Conservation (phyloP, 148 eudicot species). For the Arbutus unedo region DNA sequence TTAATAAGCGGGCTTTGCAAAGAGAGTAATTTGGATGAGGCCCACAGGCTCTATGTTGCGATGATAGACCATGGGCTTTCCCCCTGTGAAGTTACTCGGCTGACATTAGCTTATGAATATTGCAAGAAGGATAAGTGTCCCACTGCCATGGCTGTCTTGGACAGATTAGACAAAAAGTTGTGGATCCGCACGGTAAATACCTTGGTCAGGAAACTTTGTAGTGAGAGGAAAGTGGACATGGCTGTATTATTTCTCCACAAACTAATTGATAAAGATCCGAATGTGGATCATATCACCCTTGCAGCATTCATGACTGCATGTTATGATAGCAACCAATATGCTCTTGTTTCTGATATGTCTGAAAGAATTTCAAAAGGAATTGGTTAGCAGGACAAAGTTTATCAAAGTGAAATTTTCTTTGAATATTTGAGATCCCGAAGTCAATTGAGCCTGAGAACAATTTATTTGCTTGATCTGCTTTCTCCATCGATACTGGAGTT, state of each 20-base stretch:
- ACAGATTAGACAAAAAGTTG: constrained; percentile 61
- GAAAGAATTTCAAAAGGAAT: constrained; percentile 41
- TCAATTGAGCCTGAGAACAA: neutral
- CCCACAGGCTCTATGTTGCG: constrained; percentile 49
- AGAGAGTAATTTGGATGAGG: constrained; percentile 63
- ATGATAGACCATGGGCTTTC: constrained; percentile 64
- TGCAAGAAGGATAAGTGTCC: constrained; percentile 49
- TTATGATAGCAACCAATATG: constrained; percentile 61
- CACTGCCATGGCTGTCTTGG: constrained; percentile 48
- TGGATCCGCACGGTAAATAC: constrained; percentile 74
- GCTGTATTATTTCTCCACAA: constrained; percentile 60
- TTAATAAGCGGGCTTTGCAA: constrained; percentile 87
- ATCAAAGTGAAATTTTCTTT: neutral
- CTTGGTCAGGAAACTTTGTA: constrained; percentile 81
- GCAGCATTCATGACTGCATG: constrained; percentile 80
- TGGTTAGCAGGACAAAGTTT: constrained; percentile 20
- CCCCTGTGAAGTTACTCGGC: constrained; percentile 83
- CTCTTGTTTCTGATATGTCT: constrained; percentile 63
- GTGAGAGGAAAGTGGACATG: constrained; percentile 66
- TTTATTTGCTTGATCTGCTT: neutral
- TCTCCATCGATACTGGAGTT: neutral
- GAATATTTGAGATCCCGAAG: neutral
- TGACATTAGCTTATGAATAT: constrained; percentile 76
- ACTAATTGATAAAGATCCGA: constrained; percentile 57
- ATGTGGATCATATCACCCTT: constrained; percentile 58